phyloP scores from a whole-genome alignment of 495 filamentous ascomycete species.

The Penicillium bovifimosum region DNA sequence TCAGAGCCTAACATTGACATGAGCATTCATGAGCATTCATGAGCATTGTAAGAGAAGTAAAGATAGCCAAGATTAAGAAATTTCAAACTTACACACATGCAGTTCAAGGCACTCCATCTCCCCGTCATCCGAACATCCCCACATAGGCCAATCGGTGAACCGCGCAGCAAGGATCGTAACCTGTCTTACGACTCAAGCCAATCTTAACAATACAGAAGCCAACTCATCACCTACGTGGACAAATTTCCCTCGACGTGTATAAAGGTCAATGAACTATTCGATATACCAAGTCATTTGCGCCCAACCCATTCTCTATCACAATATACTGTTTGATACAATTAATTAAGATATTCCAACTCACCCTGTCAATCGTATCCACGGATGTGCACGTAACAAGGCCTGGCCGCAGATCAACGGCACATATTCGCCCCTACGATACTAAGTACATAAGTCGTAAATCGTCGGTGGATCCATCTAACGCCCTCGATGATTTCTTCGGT shows the following conservation, averaged over 20 bases:
- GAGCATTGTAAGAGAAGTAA: too few species aligned
- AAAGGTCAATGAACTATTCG: background rate
- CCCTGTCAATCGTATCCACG: conserved; percentile 4
- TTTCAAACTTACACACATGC: background rate
- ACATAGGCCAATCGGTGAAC: conserved; percentile 18
- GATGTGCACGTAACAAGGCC: conserved; percentile 5
- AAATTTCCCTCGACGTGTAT: background rate
- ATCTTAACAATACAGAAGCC: conserved; percentile 4
- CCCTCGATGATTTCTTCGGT: background rate
- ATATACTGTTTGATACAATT: too few species aligned
- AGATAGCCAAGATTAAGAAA: background rate
- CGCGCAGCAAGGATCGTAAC: conserved; percentile 1
- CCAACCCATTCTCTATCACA: background rate
- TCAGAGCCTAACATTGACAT: conserved; percentile 1
- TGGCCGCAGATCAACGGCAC: conserved; percentile 8
- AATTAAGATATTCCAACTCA: background rate
- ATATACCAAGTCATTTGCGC: background rate
- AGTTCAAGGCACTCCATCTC: conserved; percentile 2
- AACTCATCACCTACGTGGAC: background rate
- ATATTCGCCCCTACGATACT: conserved; percentile 2
- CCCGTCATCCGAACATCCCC: conserved; percentile 8
- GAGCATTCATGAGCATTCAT: too few species aligned
- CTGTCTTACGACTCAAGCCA: conserved; percentile 15
- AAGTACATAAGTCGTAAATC: too few species aligned
- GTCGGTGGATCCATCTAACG: background rate